Base-by-base conservation (phyloP, 2,329 filamentous ascomycete species). In the Metarhizium anisopliae region DNA sequence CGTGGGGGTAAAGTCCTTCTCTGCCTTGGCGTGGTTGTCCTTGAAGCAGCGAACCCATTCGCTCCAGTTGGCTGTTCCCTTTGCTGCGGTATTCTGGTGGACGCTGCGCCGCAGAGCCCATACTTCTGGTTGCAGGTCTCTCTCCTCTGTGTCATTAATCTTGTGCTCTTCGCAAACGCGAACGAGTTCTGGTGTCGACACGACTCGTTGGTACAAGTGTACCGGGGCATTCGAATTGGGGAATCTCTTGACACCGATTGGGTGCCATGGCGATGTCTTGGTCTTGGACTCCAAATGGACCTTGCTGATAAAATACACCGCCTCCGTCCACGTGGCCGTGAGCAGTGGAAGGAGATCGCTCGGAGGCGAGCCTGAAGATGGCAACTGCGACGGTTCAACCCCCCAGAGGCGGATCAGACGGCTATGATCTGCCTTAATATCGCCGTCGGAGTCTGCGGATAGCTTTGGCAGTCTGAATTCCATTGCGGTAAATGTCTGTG, bases 61-160 rank as follows among this genome's bases (percentile, higher is more conserved):
- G 0, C 71, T 72, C 80, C 84, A 89, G 50, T 66, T 73, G 10
- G 84, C 86, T 1, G 83, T 83, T 8, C 81, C 78, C 29, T 63
- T 63, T 43, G 69, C 70, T 18, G 73, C 70, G 6, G 68, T 70
- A 63, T 86, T 77, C 56, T 72, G 72, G 66, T 90, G 87, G 47
- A 80, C 70, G 65, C 83, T 87, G 49, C 77, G 77, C 55, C 87
- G 78, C 45, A 81, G 81, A 54, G 78, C 79, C 87, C 87, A 90
- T 18, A 74, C 77, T 68, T 87, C 85, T 1, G 66, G 53, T 29
- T 59, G 61, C 18, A 64, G 36, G 40, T 61, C 63, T 6, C 52
- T 42, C 7, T 57, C 59, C 30, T 56, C 56, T 16, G 66, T 57
- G 10, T 63, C 58, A 1, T 47, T 53, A 47, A 64, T 61, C 4